A percentile compares a stretch with the other conserved stretches of the same genome.
Conservation (phyloP, 208 protist species). For the Acanthamoeba comandoni region DNA sequence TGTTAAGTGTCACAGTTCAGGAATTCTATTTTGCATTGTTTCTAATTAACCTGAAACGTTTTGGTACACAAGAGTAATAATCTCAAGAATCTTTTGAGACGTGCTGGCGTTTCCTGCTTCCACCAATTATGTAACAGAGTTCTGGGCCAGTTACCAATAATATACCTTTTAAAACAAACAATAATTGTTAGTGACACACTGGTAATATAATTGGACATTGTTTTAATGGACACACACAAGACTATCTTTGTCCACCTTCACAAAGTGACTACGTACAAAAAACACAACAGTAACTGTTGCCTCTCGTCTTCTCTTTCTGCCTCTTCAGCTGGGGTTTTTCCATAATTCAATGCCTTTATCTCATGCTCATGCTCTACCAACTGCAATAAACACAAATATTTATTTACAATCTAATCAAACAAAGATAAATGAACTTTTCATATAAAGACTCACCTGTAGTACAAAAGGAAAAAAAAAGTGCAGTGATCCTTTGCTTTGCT, state of each 20-base stretch:
- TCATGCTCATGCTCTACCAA: slow-evolving; percentile 26
- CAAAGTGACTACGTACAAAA: too few relatives aligned
- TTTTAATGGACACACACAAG: neutral
- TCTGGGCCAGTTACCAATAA: slow-evolving; percentile 5
- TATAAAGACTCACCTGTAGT: too few relatives aligned
- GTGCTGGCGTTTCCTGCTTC: slow-evolving; percentile 17
- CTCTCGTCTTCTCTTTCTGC: neutral
- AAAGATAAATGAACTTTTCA: slow-evolving; percentile 8
- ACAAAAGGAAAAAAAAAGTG: slow-evolving; percentile 22
- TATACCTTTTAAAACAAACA: neutral
- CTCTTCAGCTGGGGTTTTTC: neutral
- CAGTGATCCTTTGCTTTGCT: slow-evolving; percentile 37
- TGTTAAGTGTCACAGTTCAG: too few relatives aligned
- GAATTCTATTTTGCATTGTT: too few relatives aligned
- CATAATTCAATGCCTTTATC: neutral
- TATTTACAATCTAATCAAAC: neutral
- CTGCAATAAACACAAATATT: neutral
- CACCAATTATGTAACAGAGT: slow-evolving; percentile 52
- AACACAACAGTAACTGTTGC: slow-evolving; percentile 38
- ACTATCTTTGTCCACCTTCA: too few relatives aligned
- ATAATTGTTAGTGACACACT: too few relatives aligned
- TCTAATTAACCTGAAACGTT: slow-evolving; percentile 5
- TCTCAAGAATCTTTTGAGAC: neutral
- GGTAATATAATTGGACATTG: too few relatives aligned
- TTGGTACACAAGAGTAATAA: slow-evolving; percentile 2